Evolutionary conservation across 2,329 filamentous ascomycete genomes (phyloP), one percentile per base, ranked within the genome.

Genomic region (Fusarium fracticaudum): DNA sequence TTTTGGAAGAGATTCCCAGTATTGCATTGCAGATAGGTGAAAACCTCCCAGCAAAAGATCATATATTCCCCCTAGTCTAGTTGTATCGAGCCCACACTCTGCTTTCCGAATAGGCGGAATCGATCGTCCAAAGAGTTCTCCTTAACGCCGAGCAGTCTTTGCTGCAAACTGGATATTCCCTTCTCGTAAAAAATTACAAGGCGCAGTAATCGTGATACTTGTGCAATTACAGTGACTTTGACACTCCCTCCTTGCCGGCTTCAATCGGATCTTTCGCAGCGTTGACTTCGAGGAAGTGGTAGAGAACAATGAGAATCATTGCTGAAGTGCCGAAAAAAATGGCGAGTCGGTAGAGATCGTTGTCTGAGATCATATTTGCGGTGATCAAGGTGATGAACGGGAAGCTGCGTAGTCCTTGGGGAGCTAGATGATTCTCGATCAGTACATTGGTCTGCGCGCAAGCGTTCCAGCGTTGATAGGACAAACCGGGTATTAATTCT

Each of bases 281-380:
- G 81, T 99, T 98, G 86, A 98, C 90, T 83, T 98, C 96, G 79
- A 99, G 91, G 85, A 97, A 98, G 84, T 98, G 95, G 85, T 99
- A 98, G 35, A 97, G 85, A 37, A 99, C 91, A 76, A 98, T 98
- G 71, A 99, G 89, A 50, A 98, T 87, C 94, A 98, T 96, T 73
- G 96, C 91, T 45, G 92, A 90, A 63, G 91, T 93, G 85, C 96
- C 96, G 69, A 99, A 93, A 83, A 98, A 96, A 83, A 98, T 91
- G 83, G 96, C 95, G 37, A 99, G 90, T 72, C 90, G 90, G 88
- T 98, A 98, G 79, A 99, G 92, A 76, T 96, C 92, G 83, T 89
- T 87, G 90, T 99, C 96, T 82, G 95, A 93, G 82, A 99, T 98
- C 96, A 99, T 99, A 55, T 79, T 93, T 86, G 79, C 68, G 70